These are phyloP conservation scores for Corymbia maculata DNA, from an alignment of 345 rosid species.

Conservation along the genomic window DNA sequence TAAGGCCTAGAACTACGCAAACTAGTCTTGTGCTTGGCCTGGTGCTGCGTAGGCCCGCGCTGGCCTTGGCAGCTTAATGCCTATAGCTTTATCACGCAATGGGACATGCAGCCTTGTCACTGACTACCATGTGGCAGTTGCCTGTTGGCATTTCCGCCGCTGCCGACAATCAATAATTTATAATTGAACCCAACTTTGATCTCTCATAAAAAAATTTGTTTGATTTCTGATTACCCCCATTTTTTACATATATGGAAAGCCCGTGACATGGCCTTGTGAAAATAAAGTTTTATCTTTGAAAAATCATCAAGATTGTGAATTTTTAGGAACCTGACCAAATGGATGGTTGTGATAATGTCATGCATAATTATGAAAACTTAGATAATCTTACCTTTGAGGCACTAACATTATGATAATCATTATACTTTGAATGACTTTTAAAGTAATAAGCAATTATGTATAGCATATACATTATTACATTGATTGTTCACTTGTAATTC, in stretches of 20 bases:
- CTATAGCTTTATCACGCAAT: neutral
- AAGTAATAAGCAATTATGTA: neutral
- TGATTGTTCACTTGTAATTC: neutral
- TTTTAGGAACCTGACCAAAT: neutral
- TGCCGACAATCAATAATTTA: neutral
- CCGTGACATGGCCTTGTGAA: neutral
- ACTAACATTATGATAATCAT: neutral
- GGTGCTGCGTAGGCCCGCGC: neutral
- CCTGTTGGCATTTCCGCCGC: accelerated
- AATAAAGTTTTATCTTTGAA: neutral
- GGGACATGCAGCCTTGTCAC: neutral
- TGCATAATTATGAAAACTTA: neutral
- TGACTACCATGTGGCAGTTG: neutral
- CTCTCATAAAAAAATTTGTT: neutral
- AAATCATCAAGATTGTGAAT: neutral
- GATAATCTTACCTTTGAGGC: neutral
- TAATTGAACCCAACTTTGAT: neutral
- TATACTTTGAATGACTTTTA: neutral
- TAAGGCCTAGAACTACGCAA: neutral
- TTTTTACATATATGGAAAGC: neutral
- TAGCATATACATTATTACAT: neutral
- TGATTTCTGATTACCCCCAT: neutral
- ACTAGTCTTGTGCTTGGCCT: neutral
- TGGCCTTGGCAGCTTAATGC: neutral
- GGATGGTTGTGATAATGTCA: neutral